Conservation (phyloP, 495 filamentous ascomycete species). For the Letharia columbiana region DNA sequence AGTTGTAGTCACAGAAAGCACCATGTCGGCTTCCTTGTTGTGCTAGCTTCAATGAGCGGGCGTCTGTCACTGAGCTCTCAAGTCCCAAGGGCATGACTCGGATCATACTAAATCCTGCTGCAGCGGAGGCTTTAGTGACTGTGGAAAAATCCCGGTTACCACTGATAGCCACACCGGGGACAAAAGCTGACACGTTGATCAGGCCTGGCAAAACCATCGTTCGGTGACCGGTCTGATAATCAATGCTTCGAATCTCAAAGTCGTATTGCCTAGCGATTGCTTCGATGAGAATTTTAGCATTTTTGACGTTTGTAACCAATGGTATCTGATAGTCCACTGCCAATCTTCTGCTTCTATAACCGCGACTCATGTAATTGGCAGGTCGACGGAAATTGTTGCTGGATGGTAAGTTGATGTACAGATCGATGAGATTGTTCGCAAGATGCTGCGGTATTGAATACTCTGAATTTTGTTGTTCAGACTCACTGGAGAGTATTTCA, state of each 20-base stretch:
- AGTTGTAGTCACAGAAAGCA: slow-evolving; percentile 74
- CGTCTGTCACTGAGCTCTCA: slow-evolving; percentile 63
- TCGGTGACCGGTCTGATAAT: slow-evolving; percentile 83
- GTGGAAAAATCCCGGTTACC: slow-evolving; percentile 60
- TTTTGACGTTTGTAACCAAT: slow-evolving; percentile 97
- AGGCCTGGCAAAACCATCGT: slow-evolving; percentile 67
- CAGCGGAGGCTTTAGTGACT: slow-evolving; percentile 66
- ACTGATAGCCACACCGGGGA: slow-evolving; percentile 58
- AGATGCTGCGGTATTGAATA: slow-evolving; percentile 93
- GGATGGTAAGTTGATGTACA: slow-evolving; percentile 98
- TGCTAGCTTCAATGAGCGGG: slow-evolving; percentile 62
- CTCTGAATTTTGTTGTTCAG: slow-evolving; percentile 81
- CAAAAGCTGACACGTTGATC: slow-evolving; percentile 73
- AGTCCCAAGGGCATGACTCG: slow-evolving; percentile 71
- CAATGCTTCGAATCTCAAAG: slow-evolving; percentile 67
- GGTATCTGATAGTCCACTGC: slow-evolving; percentile 98
- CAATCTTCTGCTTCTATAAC: slow-evolving; percentile 92
- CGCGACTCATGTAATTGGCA: slow-evolving; percentile 96
- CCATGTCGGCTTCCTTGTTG: slow-evolving; percentile 62
- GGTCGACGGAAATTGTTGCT: slow-evolving; percentile 92
- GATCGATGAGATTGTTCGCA: slow-evolving; percentile 92
- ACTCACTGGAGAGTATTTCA: slow-evolving; percentile 63
- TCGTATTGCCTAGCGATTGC: slow-evolving; percentile 83
- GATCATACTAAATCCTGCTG: slow-evolving; percentile 76
- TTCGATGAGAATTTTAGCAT: slow-evolving; percentile 93